phyloP scores from a whole-genome alignment of 306 rosid genomes.

The Argentina anserina region DNA sequence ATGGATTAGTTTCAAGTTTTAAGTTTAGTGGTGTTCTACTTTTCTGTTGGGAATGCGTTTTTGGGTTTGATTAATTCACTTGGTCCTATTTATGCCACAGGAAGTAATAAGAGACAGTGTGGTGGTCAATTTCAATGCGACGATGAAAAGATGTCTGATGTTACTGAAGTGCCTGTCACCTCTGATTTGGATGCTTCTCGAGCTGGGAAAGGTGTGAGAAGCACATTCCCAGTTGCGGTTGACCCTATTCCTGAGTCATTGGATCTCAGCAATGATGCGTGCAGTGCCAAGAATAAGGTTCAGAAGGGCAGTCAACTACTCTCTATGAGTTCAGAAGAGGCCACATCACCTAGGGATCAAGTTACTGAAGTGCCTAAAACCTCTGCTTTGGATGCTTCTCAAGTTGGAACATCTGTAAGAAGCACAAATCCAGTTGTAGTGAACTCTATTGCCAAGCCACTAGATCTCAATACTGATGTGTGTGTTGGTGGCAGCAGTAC shows the following conservation, averaged over 20 bases:
- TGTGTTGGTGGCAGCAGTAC: constrained; percentile 24
- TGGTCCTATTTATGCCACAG: constrained; percentile 35
- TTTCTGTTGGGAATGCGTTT: background rate
- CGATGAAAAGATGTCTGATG: constrained; percentile 44
- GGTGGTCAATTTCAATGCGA: constrained; percentile 25
- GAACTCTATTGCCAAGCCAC: constrained; percentile 2
- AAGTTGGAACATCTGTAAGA: constrained; percentile 32
- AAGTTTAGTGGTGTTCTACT: background rate
- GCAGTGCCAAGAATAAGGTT: constrained; percentile 29
- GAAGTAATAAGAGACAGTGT: constrained; percentile 32
- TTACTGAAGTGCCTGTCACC: constrained; percentile 35
- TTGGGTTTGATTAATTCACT: constrained; percentile 2
- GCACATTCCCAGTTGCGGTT: constrained; percentile 1
- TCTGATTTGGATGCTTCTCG: constrained; percentile 35
- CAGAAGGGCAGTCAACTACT: constrained; percentile 25
- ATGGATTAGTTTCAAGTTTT: background rate
- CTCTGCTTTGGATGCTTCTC: constrained; percentile 32
- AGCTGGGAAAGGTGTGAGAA: constrained; percentile 34
- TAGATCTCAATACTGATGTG: constrained; percentile 58
- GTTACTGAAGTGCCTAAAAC: constrained; percentile 35
- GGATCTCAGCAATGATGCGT: constrained; percentile 56
- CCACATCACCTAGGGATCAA: constrained; percentile 26
- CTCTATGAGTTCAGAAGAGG: constrained; percentile 30
- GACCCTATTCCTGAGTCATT: constrained; percentile 21
- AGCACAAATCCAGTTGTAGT: background rate